Evolutionary conservation across 192 early-diverging fungal genomes (phyloP).

Genomic region (Linderina pennispora): DNA sequence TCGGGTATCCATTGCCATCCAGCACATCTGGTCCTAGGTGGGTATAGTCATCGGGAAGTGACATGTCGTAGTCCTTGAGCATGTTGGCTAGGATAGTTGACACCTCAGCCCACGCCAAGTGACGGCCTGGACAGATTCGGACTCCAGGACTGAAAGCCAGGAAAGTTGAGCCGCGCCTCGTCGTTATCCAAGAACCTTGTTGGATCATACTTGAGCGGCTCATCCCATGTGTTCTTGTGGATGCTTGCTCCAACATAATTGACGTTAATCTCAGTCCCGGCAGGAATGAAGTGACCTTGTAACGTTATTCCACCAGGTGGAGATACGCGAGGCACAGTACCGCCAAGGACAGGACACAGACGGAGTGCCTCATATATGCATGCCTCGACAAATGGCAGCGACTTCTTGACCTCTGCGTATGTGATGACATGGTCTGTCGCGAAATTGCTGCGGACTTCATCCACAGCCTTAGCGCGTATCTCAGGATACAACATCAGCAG

Average conservation of each 20-base stretch:
- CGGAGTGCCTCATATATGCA: neutral
- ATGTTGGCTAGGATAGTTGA: conserved; percentile 31
- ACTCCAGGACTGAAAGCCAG: conserved; percentile 34
- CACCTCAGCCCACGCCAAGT: conserved; percentile 36
- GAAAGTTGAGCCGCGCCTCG: conserved; percentile 4
- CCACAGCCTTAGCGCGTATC: neutral
- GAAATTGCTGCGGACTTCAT: neutral
- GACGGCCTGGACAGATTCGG: conserved; percentile 35
- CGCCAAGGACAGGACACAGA: neutral
- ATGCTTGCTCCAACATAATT: neutral
- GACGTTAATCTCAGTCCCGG: neutral
- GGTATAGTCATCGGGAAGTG: conserved; percentile 14
- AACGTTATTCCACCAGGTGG: neutral
- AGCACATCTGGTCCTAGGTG: conserved; percentile 6
- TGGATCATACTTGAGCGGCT: neutral
- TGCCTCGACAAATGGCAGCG: neutral
- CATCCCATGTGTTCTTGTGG: neutral
- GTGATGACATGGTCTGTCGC: neutral
- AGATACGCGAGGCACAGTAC: neutral
- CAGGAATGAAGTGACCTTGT: neutral
- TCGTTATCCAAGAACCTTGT: neutral
- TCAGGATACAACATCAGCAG: neutral
- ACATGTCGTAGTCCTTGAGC: conserved; percentile 30
- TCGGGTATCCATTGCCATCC: conserved; percentile 7
- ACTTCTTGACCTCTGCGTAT: neutral